phyloP scores from a whole-genome alignment of 2,329 filamentous ascomycete genomes.

The Aspergillus eucalypticola region DNA sequence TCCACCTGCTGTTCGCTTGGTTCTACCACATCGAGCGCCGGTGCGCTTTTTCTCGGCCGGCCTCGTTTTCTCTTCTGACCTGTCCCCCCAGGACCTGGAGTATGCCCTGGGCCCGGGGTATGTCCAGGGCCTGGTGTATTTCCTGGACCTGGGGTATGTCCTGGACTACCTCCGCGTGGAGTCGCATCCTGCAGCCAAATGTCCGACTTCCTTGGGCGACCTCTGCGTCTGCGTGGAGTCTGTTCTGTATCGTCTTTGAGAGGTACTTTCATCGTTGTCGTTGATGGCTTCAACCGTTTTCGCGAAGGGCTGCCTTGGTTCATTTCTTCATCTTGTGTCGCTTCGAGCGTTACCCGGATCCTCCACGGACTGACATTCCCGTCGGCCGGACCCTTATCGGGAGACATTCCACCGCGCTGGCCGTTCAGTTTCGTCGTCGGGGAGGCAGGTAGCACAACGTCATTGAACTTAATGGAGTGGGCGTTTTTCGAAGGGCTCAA shows the following conservation, averaged over 20 bases:
- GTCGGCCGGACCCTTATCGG: conserved; percentile 39
- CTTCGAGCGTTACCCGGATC: conserved; percentile 51
- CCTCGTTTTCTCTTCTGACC: conserved; percentile 39
- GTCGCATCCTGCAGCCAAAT: conserved; percentile 35
- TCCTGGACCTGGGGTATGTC: conserved; percentile 27
- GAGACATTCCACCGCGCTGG: conserved; percentile 36
- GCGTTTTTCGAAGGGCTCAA: conserved; percentile 39
- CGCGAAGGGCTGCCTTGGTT: conserved; percentile 32
- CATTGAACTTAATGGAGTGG: conserved; percentile 44
- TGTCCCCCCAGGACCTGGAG: conserved; percentile 31
- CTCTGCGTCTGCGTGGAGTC: conserved; percentile 44
- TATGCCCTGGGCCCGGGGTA: conserved; percentile 34
- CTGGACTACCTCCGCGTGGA: conserved; percentile 34
- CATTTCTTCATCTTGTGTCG: conserved; percentile 45
- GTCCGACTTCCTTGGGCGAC: conserved; percentile 47
- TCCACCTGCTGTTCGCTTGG: conserved; percentile 21
- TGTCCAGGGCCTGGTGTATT: conserved; percentile 35
- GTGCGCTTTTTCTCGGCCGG: conserved; percentile 40
- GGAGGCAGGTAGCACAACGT: conserved; percentile 44
- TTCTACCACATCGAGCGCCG: conserved; percentile 20
- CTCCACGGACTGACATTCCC: conserved; percentile 50
- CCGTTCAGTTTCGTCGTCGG: conserved; percentile 35
- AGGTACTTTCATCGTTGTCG: conserved; percentile 44
- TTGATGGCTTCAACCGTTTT: conserved; percentile 34
- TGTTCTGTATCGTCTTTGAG: conserved; percentile 41